A percentile compares a stretch with the other conserved stretches of the same genome.
These are phyloP conservation scores for Penicillium hesseltinei DNA, from an alignment of 2,329 filamentous ascomycete genomes.

Conservation along the genomic window DNA sequence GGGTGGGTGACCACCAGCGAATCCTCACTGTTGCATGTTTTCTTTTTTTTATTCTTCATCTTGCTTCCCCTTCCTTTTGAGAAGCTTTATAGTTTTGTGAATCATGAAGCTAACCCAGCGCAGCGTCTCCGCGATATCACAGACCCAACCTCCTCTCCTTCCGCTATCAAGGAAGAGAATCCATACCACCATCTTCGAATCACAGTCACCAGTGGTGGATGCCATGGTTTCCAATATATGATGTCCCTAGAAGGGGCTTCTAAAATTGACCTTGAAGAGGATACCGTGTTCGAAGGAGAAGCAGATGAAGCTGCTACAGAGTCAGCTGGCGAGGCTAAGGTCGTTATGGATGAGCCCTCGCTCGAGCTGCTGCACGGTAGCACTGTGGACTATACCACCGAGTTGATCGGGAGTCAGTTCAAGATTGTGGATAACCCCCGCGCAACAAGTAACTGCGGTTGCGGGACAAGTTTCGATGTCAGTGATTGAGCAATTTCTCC, in stretches of 20 bases:
- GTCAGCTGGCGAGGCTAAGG: slow-evolving; percentile 62
- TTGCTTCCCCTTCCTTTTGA: background rate
- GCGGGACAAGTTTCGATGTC: slow-evolving; percentile 96
- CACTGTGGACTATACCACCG: slow-evolving; percentile 94
- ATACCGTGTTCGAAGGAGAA: slow-evolving; percentile 78
- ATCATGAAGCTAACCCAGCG: slow-evolving; percentile 17
- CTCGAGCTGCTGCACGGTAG: slow-evolving; percentile 87
- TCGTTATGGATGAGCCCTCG: slow-evolving; percentile 85
- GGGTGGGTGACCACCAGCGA: slow-evolving; percentile 49
- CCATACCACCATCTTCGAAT: slow-evolving; percentile 84
- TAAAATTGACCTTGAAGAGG: slow-evolving; percentile 68
- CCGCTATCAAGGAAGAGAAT: slow-evolving; percentile 52
- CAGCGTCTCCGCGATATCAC: slow-evolving; percentile 75
- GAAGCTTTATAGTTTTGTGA: background rate
- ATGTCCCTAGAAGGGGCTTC: slow-evolving; percentile 71
- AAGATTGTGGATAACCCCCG: slow-evolving; percentile 92
- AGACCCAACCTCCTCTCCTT: slow-evolving; percentile 41
- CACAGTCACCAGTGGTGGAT: slow-evolving; percentile 88
- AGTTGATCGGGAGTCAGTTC: slow-evolving; percentile 92
- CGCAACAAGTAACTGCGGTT: slow-evolving; percentile 92
- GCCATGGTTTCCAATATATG: slow-evolving; percentile 96
- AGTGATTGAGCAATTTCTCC: slow-evolving; percentile 51
- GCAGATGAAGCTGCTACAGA: slow-evolving; percentile 25
- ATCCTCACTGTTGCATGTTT: slow-evolving; percentile 47
- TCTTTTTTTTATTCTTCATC: slow-evolving; percentile 14